Conservation (phyloP, 805 yeast species). For the Danielozyma ontarioensis region DNA sequence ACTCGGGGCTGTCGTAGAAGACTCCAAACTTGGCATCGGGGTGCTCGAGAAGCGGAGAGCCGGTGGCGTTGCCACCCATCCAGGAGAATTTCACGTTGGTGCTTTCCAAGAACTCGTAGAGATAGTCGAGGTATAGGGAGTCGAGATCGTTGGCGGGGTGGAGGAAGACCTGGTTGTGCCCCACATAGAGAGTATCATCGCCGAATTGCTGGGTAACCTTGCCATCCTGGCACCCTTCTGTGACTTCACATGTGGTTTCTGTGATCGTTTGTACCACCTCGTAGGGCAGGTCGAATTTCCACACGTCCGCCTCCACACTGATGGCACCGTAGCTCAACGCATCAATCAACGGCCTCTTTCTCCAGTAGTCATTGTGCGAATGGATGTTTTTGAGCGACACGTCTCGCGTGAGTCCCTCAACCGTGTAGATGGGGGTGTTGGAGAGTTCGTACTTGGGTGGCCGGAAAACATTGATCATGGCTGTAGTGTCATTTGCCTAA, state of each 20-base stretch:
- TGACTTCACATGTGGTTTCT: slow-evolving; percentile 14
- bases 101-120: slow-evolving; percentile 42
- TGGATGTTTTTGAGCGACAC: slow-evolving; percentile 45
- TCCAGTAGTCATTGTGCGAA: slow-evolving; percentile 70
- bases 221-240: slow-evolving; percentile 9
- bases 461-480: slow-evolving; percentile 9
- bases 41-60: slow-evolving; percentile 9
- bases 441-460: background rate
- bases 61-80: slow-evolving; percentile 1
- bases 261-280: slow-evolving; percentile 22
- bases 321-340: slow-evolving; percentile 52
- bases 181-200: slow-evolving; percentile 47
- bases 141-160: slow-evolving; percentile 42
- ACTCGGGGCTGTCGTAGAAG: slow-evolving; percentile 39
- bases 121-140: slow-evolving; percentile 48
- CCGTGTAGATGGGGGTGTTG: slow-evolving; percentile 1
- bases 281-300: slow-evolving; percentile 39
- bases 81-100: slow-evolving; percentile 35
- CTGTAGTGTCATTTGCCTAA: background rate
- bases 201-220: slow-evolving; percentile 13
- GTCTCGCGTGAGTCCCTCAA: slow-evolving; percentile 29
- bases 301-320: slow-evolving; percentile 65
- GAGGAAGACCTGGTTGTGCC: slow-evolving; percentile 51
- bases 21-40: slow-evolving; percentile 22
- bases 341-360: slow-evolving; percentile 51